Evolutionary conservation across 2,329 filamentous ascomycete species (phyloP).

Genomic region (Exophiala oligosperma): DNA sequence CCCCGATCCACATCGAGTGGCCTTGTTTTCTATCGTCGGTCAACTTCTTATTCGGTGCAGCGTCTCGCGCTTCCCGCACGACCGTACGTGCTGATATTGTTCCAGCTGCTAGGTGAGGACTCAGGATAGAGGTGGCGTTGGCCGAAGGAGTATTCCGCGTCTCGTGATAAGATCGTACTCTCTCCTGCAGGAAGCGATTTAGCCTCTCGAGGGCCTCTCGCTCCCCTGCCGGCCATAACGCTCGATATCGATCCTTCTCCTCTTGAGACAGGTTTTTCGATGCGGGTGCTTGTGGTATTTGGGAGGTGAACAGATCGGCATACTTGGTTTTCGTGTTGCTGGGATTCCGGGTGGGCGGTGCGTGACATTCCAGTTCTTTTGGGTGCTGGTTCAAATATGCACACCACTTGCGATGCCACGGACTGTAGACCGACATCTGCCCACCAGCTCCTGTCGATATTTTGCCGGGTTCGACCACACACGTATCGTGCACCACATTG

Average conservation of each 20-base stretch:
- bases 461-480: constrained; percentile 73
- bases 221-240: constrained; percentile 74
- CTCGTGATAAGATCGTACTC: constrained; percentile 61
- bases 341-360: constrained; percentile 60
- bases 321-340: constrained; percentile 49
- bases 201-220: constrained; percentile 67
- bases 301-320: constrained; percentile 57
- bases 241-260: constrained; percentile 57
- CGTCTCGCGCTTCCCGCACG: constrained; percentile 61
- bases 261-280: constrained; percentile 63
- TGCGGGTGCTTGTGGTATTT: constrained; percentile 62
- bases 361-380: constrained; percentile 63
- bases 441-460: constrained; percentile 65
- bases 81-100: constrained; percentile 68
- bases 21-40: constrained; percentile 28
- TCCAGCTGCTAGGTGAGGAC: constrained; percentile 70
- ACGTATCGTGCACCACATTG: constrained; percentile 76
- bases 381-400: constrained; percentile 69
- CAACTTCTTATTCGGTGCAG: constrained; percentile 58
- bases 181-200: constrained; percentile 66
- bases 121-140: constrained; percentile 66
- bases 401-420: constrained; percentile 79
- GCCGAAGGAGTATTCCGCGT: constrained; percentile 66
- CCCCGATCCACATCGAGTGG: constrained; percentile 73
- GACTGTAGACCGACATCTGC: constrained; percentile 81